phyloP scores from a whole-genome alignment of 306 rosid genomes.

The Pyrus pyrifolia region DNA sequence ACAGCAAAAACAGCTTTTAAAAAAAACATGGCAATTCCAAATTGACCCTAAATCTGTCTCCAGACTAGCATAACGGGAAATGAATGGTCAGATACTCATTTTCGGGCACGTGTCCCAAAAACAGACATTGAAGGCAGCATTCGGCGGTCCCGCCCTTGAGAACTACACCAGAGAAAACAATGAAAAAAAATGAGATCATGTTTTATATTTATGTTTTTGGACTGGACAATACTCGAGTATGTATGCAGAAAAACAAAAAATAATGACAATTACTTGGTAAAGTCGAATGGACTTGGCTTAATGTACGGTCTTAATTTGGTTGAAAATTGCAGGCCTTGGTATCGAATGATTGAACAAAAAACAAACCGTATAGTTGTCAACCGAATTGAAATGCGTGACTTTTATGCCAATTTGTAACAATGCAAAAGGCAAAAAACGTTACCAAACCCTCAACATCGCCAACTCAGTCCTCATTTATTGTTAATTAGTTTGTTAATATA shows the following conservation, averaged over 20 bases:
- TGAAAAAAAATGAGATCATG: not conserved
- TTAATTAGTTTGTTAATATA: no score
- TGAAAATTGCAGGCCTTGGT: not conserved
- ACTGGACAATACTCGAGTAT: not conserved
- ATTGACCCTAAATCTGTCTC: no score
- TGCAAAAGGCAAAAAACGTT: not conserved
- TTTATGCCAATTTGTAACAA: not conserved
- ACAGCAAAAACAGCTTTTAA: no score
- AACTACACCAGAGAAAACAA: constrained; percentile 2
- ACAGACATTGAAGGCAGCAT: not conserved
- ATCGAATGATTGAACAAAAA: not conserved
- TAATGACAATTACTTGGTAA: not conserved
- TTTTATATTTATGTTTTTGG: not conserved
- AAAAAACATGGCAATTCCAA: no score
- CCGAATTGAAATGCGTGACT: not conserved
- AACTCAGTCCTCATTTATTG: not conserved
- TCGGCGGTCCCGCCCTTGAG: constrained; percentile 1
- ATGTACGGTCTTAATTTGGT: not conserved
- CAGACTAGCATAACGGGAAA: not conserved
- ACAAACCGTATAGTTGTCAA: not conserved
- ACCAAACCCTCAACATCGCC: not conserved
- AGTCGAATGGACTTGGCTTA: no score
- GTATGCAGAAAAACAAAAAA: no score
- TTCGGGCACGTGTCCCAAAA: constrained; percentile 1
- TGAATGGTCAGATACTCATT: not conserved